Evolutionary conservation across 192 early-diverging fungal species (phyloP).

Genomic region (Podila verticillata): DNA sequence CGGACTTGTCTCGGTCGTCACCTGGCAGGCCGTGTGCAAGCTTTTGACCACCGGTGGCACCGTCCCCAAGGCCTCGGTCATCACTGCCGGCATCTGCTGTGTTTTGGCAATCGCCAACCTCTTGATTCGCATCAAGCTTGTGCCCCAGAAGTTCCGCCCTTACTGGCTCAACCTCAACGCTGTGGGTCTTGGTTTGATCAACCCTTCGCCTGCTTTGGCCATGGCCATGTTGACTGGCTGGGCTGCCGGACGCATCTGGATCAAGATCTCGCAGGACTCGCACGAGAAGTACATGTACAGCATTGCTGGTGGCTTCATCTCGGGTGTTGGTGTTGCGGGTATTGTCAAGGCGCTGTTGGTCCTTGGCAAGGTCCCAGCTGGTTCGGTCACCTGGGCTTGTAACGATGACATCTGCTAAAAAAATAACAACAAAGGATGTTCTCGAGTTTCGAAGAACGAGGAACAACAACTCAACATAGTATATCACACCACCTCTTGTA

Average conservation of each 20-base stretch:
- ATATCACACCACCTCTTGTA: too few species aligned
- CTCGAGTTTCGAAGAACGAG: background rate
- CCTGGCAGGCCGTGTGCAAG: conserved; percentile 50
- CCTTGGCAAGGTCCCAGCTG: conserved; percentile 10
- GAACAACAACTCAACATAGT: too few species aligned
- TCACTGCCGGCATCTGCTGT: conserved; percentile 56
- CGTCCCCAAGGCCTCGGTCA: conserved; percentile 52
- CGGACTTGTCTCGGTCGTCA: conserved; percentile 38
- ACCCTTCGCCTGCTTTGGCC: conserved; percentile 56
- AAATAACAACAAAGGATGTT: background rate
- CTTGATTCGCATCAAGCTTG: conserved; percentile 53
- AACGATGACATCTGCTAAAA: conserved; percentile 23
- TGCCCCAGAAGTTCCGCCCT: conserved; percentile 62
- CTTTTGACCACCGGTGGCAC: conserved; percentile 40
- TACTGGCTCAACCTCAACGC: conserved; percentile 71
- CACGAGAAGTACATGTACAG: conserved; percentile 57
- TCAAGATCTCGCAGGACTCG: conserved; percentile 16
- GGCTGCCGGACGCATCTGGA: conserved; percentile 55
- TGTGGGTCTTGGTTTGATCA: conserved; percentile 63
- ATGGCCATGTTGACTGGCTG: conserved; percentile 63
- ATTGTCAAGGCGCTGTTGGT: conserved; percentile 41
- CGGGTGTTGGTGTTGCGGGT: conserved; percentile 45
- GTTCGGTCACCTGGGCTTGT: conserved; percentile 16
- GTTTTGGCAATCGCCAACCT: conserved; percentile 52
- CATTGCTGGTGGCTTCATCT: conserved; percentile 55